Conservation (phyloP, 1,284 basidiomycete genomes). For the Ganoderma boninense region DNA sequence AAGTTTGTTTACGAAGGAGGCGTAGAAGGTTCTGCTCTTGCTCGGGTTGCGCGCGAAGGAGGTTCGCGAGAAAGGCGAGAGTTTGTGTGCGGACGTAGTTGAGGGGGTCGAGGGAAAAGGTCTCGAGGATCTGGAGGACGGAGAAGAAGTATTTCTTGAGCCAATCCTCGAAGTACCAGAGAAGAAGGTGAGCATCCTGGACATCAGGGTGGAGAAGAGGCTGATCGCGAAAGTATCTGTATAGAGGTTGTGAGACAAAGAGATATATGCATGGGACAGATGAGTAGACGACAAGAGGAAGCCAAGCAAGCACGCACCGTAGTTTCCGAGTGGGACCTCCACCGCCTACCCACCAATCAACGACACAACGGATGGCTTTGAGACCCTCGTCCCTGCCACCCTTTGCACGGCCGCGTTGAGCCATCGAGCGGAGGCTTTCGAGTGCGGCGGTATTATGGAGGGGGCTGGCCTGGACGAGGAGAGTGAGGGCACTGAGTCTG, state of each 20-base stretch:
- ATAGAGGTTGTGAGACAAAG: background rate
- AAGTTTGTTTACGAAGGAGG: conserved; percentile 95
- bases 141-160: conserved; percentile 97
- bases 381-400: conserved; percentile 92
- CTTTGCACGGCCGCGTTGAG: conserved; percentile 78
- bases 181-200: conserved; percentile 79
- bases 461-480: conserved; percentile 92
- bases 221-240: conserved; percentile 93
- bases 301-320: conserved; percentile 57
- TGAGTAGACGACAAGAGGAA: background rate
- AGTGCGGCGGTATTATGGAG: conserved; percentile 89
- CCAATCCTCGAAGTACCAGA: conserved; percentile 97
- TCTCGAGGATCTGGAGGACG: conserved; percentile 91
- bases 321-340: conserved; percentile 86
- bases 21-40: conserved; percentile 97
- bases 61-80: conserved; percentile 71
- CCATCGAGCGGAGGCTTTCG: conserved; percentile 80
- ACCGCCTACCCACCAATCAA: conserved; percentile 97
- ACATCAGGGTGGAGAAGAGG: conserved; percentile 73
- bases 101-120: conserved; percentile 87
- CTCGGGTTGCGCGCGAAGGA: conserved; percentile 92
- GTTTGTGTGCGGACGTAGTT: conserved; percentile 82
- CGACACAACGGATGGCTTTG: conserved; percentile 89
- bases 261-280: background rate
- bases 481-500: conserved; percentile 90